Evolutionary conservation across 208 protist genomes (phyloP).

Genomic region (Angomonas deanei): DNA sequence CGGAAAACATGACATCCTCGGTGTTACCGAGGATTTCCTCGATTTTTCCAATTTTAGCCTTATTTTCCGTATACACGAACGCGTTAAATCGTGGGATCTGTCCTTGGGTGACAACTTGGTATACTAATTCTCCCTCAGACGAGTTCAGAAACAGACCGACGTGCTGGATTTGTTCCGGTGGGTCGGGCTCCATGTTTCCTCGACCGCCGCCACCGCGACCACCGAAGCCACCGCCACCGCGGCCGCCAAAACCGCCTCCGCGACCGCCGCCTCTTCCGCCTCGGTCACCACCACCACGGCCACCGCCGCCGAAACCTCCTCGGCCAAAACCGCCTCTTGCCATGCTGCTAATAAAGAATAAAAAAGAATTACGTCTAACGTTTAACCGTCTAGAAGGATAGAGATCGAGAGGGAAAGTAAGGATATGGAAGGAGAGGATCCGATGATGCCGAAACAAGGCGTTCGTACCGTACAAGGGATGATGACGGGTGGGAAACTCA

Average conservation of each 20-base stretch:
- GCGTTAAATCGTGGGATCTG: constrained; percentile 88
- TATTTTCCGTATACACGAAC: constrained; percentile 90
- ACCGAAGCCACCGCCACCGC: constrained; percentile 32
- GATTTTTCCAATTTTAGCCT: constrained; percentile 91
- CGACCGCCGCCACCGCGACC: constrained; percentile 70
- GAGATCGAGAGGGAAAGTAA: too few species aligned
- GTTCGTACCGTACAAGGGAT: too few species aligned
- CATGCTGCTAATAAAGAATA: constrained; percentile 7
- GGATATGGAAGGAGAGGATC: too few species aligned
- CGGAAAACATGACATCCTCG: constrained; percentile 87
- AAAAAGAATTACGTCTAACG: constrained; percentile 7
- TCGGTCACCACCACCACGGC: constrained; percentile 23
- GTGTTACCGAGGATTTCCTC: constrained; percentile 89
- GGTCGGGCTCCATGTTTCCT: constrained; percentile 65
- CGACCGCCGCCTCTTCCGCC: constrained; percentile 22
- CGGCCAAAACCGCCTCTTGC: constrained; percentile 20
- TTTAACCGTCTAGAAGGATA: too few species aligned
- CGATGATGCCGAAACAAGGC: too few species aligned
- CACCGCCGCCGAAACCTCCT: constrained; percentile 19
- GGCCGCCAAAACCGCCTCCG: constrained; percentile 28
- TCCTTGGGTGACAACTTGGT: constrained; percentile 54
- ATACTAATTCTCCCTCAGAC: constrained; percentile 85
- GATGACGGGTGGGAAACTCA: too few species aligned
- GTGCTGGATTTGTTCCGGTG: constrained; percentile 75
- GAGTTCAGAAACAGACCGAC: constrained; percentile 85